Conservation (phyloP, 1,139 yeast species). For the Candida freyschussii region DNA sequence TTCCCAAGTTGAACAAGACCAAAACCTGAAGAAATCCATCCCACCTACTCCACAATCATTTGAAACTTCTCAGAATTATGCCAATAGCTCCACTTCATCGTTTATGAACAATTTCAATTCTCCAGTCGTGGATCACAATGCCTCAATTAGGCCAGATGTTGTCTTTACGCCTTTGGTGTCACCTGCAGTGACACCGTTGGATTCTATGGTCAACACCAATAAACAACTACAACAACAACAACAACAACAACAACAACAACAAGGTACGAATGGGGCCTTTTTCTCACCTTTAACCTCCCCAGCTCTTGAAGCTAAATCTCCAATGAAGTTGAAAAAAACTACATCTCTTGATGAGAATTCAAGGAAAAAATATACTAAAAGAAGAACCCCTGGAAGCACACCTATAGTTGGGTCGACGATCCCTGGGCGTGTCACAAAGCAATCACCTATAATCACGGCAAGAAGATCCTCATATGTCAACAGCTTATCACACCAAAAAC, state of each 20-base stretch:
- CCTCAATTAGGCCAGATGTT: constrained; percentile 26
- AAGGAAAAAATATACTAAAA: constrained; percentile 26
- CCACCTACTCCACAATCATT: constrained; percentile 24
- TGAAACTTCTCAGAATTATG: constrained; percentile 12
- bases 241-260: too few relatives aligned
- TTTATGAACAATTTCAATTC: constrained; percentile 19
- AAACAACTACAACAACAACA: too few relatives aligned
- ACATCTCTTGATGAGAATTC: constrained; percentile 9
- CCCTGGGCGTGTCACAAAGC: constrained; percentile 26
- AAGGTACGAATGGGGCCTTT: constrained; percentile 19
- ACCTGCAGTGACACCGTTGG: constrained; percentile 69
- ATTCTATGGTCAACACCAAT: constrained; percentile 27
- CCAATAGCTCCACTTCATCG: constrained; percentile 6
- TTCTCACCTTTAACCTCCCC: constrained; percentile 61
- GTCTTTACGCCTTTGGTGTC: constrained; percentile 70
- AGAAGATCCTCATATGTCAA: constrained; percentile 25
- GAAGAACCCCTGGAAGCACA: constrained; percentile 33
- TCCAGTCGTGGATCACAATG: constrained; percentile 15
- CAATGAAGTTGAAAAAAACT: constrained; percentile 20
- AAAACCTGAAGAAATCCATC: constrained; percentile 1
- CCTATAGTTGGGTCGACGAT: constrained; percentile 32
- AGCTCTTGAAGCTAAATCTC: constrained; percentile 43
- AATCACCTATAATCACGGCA: constrained; percentile 26
- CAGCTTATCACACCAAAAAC: constrained; percentile 23
- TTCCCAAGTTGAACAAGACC: neutral